Base-by-base conservation (phyloP, 305 asterid genomes). In the Salvia sclarea region DNA sequence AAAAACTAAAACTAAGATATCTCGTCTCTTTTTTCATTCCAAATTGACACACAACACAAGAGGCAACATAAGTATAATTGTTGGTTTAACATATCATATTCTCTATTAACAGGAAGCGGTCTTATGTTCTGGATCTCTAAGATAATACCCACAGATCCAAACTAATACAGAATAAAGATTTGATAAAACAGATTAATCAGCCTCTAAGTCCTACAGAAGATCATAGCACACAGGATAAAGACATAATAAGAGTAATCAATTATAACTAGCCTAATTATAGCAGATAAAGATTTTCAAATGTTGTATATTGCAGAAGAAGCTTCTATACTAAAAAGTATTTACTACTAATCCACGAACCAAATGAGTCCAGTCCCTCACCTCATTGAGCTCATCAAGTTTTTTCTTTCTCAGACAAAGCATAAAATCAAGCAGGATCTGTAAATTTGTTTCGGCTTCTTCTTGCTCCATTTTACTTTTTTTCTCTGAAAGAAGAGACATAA, bases 401-500 rank as follows among this genome's bases (percentile, higher is more conserved):
- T 84, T 89, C 83, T 80, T 88, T 81, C 79, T 87, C 80, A 93
- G 74, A 75, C 86, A 73, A 8, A 70, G 82, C 85, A 93, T 83
- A 76, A 93, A 93, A 45, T 91, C 95, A 11, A 82, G 84, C 83
- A 91, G 78, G 78, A 84, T 83, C 81, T 80, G 90, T 62, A 93
- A 75, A 77, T 93, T 88, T 62, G 91, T 76, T 81, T 90, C 98
- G 71, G 96, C 88, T 81, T 91, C 96, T 81, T 90, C 95, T 74
- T 84, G 96, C 86, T 91, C 98, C 96, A 91, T 81, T 74, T 91
- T 91, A 68, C 80, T 85, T 88, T 88, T 93, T 87, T 82, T 93
- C 81, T 88, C 95, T 3, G 87, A 66, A 64, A 93, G 87, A 80
- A 88, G 85, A 61, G 87, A 76, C 82, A 87, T 71, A 65, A 93